phyloP scores from a whole-genome alignment of 148 eudicot species.

The Vaccinium darrowii region DNA sequence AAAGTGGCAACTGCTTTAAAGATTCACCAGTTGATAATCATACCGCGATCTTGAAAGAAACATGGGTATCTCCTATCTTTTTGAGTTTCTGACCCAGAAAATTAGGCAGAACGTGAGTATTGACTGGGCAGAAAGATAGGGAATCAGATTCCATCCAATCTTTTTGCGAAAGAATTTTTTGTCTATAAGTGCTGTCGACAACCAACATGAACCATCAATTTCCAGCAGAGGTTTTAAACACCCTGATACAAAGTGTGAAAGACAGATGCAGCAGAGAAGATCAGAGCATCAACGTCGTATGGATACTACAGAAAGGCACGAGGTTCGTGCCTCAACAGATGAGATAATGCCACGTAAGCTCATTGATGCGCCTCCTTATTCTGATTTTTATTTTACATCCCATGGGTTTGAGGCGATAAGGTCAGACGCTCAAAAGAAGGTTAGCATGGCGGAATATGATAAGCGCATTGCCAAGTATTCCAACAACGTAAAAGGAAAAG shows the following conservation, averaged over 20 bases:
- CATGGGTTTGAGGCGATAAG: neutral
- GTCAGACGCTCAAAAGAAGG: neutral
- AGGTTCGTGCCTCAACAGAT: neutral
- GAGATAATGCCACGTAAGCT: neutral
- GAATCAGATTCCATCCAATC: slow-evolving; percentile 11
- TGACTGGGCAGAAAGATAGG: neutral
- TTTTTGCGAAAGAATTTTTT: neutral
- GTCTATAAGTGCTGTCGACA: neutral
- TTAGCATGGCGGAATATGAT: neutral
- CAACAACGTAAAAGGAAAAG: neutral
- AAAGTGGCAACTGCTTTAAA: slow-evolving; percentile 9
- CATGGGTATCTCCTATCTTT: neutral
- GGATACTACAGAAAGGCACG: neutral
- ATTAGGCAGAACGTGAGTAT: neutral
- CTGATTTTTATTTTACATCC: neutral
- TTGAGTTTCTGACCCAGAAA: neutral
- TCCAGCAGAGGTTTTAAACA: neutral
- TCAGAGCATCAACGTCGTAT: neutral
- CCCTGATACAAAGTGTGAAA: neutral
- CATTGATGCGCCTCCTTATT: neutral
- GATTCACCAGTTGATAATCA: neutral
- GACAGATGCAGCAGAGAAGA: neutral
- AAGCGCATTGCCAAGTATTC: neutral
- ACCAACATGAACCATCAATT: neutral
- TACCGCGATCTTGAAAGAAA: neutral